These are phyloP conservation scores for Claviceps spartinae DNA, from an alignment of 2,329 filamentous ascomycete genomes.

Conservation along the genomic window DNA sequence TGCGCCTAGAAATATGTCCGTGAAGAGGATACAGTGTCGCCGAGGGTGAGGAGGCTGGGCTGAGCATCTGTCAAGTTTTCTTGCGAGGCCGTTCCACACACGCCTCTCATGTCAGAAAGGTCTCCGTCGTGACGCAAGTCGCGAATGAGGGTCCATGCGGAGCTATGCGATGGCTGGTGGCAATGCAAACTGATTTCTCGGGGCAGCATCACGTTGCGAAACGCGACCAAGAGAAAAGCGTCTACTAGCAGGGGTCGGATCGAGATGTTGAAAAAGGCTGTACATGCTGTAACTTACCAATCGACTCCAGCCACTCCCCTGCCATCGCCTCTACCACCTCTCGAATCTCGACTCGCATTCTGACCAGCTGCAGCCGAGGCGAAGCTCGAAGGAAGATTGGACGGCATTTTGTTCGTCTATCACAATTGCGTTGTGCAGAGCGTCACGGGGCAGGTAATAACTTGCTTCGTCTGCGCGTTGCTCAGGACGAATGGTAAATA, in stretches of 20 bases:
- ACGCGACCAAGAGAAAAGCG: background rate
- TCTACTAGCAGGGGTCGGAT: background rate
- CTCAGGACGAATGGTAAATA: slow-evolving; percentile 1
- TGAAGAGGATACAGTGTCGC: background rate
- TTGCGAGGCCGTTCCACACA: background rate
- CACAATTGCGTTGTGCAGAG: background rate
- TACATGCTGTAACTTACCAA: slow-evolving; percentile 43
- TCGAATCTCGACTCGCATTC: slow-evolving; percentile 46
- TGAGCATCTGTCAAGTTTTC: background rate
- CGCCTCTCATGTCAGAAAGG: background rate
- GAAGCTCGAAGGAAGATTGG: slow-evolving; percentile 70
- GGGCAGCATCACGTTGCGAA: background rate
- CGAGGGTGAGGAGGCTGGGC: background rate
- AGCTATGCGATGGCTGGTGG: background rate
- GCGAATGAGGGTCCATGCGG: background rate
- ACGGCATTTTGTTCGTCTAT: slow-evolving; percentile 40
- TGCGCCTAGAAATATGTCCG: background rate
- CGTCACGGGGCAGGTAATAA: background rate
- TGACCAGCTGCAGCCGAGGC: slow-evolving; percentile 72
- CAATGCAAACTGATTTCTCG: background rate
- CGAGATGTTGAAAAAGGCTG: background rate
- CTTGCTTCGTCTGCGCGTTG: slow-evolving; percentile 4
- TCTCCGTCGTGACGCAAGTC: background rate
- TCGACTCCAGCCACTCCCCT: slow-evolving; percentile 49
- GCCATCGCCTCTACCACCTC: slow-evolving; percentile 43